These are phyloP conservation scores for Rhizophagus sp. DNA, from an alignment of 192 early-diverging fungal species.

Conservation along the genomic window DNA sequence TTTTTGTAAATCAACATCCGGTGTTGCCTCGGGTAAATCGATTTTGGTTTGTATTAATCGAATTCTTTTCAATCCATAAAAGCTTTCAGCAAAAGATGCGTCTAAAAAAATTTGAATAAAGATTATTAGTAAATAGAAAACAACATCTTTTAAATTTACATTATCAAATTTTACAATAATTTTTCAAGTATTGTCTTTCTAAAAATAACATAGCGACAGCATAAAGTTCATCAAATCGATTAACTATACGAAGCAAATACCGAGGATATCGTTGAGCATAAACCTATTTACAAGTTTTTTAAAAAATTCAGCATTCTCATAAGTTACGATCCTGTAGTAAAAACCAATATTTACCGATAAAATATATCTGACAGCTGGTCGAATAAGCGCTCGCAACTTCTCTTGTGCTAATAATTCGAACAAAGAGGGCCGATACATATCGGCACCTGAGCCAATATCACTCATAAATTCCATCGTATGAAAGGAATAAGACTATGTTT, in stretches of 20 bases:
- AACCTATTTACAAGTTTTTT: conserved; percentile 43
- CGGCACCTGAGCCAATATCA: conserved; percentile 69
- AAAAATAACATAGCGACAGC: conserved; percentile 76
- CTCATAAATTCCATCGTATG: conserved; percentile 83
- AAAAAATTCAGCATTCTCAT: background rate
- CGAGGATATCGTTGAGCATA: conserved; percentile 90
- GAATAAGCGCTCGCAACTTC: conserved; percentile 77
- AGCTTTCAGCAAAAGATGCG: conserved; percentile 87
- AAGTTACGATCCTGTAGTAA: background rate
- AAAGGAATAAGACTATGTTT: background rate
- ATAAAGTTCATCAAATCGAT: conserved; percentile 83
- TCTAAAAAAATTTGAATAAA: conserved; percentile 40
- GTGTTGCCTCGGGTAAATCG: conserved; percentile 11
- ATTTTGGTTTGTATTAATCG: conserved; percentile 32
- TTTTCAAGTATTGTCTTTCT: conserved; percentile 81
- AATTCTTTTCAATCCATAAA: conserved; percentile 86
- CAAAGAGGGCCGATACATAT: conserved; percentile 78
- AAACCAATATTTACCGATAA: conserved; percentile 60
- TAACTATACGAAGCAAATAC: conserved; percentile 71
- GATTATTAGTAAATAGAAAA: background rate
- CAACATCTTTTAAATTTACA: background rate
- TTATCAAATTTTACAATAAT: conserved; percentile 57
- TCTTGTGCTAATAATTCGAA: conserved; percentile 90
- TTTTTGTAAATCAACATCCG: conserved; percentile 40
- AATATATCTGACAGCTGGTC: conserved; percentile 83